Evolutionary conservation across 768 basidiomycete genomes (phyloP).

Genomic region (Ramaria rubella): DNA sequence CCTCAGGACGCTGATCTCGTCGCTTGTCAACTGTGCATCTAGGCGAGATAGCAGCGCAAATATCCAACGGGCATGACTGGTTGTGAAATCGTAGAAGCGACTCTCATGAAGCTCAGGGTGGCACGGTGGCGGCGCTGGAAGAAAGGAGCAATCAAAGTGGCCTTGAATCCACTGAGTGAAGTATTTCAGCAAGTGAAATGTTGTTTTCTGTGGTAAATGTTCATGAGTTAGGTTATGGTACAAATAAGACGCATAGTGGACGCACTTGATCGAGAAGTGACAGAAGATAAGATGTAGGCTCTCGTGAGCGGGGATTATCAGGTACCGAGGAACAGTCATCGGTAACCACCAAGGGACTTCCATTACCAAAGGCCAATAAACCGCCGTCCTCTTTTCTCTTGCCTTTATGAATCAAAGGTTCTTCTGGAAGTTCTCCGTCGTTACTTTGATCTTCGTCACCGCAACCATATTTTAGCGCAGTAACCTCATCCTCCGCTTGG

Average conservation of each 20-base stretch:
- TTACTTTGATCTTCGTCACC: too few species aligned
- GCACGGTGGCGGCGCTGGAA: neutral
- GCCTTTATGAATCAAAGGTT: neutral
- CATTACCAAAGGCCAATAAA: too few species aligned
- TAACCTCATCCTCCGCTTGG: neutral
- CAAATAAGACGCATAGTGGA: conserved; percentile 7
- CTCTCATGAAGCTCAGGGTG: neutral
- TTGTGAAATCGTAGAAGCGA: conserved; percentile 34
- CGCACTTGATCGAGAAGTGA: conserved; percentile 68
- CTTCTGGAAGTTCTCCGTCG: neutral
- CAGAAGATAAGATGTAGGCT: too few species aligned
- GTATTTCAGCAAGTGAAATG: conserved; percentile 76
- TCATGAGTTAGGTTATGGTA: too few species aligned
- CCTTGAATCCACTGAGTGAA: conserved; percentile 71
- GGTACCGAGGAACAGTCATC: neutral
- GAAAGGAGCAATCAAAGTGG: conserved; percentile 41
- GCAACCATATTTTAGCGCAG: neutral
- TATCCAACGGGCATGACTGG: conserved; percentile 67
- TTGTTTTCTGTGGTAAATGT: conserved; percentile 43
- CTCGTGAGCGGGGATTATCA: conserved; percentile 25
- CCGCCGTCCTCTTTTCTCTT: neutral
- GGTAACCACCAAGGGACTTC: too few species aligned
- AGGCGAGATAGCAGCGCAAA: conserved; percentile 65
- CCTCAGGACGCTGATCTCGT: conserved; percentile 72
- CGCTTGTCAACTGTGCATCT: conserved; percentile 62